Conservation (phyloP, 306 rosid genomes). For the Delonix regia region DNA sequence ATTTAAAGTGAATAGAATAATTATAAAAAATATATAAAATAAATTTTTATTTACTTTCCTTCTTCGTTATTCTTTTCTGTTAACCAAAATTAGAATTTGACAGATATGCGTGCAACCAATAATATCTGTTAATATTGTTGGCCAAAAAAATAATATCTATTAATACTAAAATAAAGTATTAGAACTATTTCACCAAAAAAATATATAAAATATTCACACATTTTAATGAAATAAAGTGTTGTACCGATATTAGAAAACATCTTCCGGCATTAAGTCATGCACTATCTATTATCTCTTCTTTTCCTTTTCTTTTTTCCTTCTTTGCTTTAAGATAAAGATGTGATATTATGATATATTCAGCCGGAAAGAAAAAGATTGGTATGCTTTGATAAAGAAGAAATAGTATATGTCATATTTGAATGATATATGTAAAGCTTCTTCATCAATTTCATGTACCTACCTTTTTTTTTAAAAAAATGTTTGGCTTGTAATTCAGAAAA, state of each 20-base stretch:
- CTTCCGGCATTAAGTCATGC: background rate
- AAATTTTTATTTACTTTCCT: too few relatives aligned
- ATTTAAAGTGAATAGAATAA: too few relatives aligned
- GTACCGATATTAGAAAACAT: background rate
- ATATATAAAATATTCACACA: too few relatives aligned
- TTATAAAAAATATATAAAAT: too few relatives aligned
- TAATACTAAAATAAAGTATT: background rate
- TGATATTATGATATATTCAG: background rate
- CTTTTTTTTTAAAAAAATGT: background rate
- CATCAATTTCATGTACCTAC: background rate
- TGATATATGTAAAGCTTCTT: background rate
- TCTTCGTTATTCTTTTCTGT: too few relatives aligned
- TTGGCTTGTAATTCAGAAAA: background rate
- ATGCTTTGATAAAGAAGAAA: slow-evolving; percentile 36
- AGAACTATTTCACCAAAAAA: background rate
- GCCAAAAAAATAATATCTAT: too few relatives aligned
- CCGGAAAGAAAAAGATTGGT: slow-evolving; percentile 31
- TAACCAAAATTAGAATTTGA: too few relatives aligned
- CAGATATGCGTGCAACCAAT: too few relatives aligned
- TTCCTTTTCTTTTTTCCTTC: background rate
- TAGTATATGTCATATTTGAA: background rate
- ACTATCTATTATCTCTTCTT: slow-evolving; percentile 1
- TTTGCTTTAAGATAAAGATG: slow-evolving; percentile 19
- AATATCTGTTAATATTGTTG: too few relatives aligned
- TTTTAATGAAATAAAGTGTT: background rate